phyloP scores from a whole-genome alignment of 208 protist genomes.

The Crithidia bombi region DNA sequence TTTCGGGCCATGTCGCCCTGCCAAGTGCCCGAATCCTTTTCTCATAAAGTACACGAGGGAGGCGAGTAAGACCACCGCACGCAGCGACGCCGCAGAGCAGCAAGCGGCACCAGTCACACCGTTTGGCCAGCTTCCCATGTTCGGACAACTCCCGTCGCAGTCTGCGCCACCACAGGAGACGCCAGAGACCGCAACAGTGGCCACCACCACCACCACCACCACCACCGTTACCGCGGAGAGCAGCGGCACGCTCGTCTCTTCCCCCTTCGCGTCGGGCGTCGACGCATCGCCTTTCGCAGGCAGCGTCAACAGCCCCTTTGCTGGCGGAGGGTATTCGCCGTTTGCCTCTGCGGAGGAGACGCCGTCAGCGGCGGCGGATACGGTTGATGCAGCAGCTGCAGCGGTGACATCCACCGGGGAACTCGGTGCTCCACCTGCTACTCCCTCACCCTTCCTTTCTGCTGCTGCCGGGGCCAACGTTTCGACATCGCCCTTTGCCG shows the following conservation, averaged over 20 bases:
- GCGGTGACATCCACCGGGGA: not conserved
- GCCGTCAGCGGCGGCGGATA: not conserved
- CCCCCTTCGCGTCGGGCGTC: constrained; percentile 52
- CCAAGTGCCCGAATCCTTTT: constrained; percentile 57
- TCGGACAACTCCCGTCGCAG: constrained; percentile 51
- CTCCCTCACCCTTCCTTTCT: constrained; percentile 44
- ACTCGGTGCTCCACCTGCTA: not conserved
- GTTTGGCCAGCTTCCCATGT: constrained; percentile 83
- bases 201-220: not conserved
- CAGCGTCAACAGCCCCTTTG: constrained; percentile 46
- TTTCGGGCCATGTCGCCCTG: constrained; percentile 53
- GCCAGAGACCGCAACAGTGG: not conserved
- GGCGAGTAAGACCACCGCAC: constrained; percentile 16
- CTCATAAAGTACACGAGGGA: constrained; percentile 19
- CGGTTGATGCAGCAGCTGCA: not conserved
- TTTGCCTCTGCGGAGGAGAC: constrained; percentile 30
- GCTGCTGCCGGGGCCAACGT: constrained; percentile 5
- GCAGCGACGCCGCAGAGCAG: constrained; percentile 28
- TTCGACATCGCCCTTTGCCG: constrained; percentile 45
- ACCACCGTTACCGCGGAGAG: not conserved
- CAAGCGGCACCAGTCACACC: constrained; percentile 65
- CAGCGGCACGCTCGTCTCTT: constrained; percentile 43
- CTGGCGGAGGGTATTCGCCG: constrained; percentile 39
- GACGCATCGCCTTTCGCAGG: constrained; percentile 38
- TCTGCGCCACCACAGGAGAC: constrained; percentile 1